Conservation (phyloP, 352 stramenopile species). For the Elongisporangium prolatum region DNA sequence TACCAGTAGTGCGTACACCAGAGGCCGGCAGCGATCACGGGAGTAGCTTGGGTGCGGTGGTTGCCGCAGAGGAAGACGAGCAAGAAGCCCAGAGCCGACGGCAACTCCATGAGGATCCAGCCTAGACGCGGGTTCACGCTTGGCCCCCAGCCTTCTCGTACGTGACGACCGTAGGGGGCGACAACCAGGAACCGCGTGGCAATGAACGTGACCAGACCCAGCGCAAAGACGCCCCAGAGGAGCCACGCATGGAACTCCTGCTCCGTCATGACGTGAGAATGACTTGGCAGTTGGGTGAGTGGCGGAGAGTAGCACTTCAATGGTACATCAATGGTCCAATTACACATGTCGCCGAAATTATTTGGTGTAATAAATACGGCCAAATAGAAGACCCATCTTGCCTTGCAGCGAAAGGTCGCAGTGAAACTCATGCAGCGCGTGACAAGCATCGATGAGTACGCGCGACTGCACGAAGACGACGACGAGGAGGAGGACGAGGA, state of each 20-base stretch:
- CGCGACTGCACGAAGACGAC: conserved; percentile 6
- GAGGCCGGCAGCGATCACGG: conserved; percentile 41
- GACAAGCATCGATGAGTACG: conserved; percentile 22
- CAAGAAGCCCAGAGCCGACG: conserved; percentile 58
- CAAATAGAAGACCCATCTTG: not conserved
- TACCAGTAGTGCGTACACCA: conserved; percentile 71
- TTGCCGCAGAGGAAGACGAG: conserved; percentile 41
- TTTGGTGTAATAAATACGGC: not conserved
- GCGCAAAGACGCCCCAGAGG: conserved; percentile 40
- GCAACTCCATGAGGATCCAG: conserved; percentile 71
- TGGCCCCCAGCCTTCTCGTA: conserved; percentile 48
- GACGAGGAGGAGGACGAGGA: conserved; percentile 17
- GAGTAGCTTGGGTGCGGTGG: conserved; percentile 27
- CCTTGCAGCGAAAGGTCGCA: not conserved
- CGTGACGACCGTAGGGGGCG: conserved; percentile 58
- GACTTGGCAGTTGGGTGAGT: not conserved
- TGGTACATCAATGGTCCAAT: not conserved
- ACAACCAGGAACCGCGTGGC: conserved; percentile 42
- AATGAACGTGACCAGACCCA: conserved; percentile 45
- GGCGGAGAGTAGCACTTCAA: not conserved
- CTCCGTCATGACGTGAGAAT: conserved; percentile 20
- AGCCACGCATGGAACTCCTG: conserved; percentile 51
- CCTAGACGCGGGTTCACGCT: conserved; percentile 49
- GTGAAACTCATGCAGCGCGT: conserved; percentile 3
- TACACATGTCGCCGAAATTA: not conserved